Base-by-base conservation (phyloP, 2,329 filamentous ascomycete genomes). In the Colletotrichum salicis region DNA sequence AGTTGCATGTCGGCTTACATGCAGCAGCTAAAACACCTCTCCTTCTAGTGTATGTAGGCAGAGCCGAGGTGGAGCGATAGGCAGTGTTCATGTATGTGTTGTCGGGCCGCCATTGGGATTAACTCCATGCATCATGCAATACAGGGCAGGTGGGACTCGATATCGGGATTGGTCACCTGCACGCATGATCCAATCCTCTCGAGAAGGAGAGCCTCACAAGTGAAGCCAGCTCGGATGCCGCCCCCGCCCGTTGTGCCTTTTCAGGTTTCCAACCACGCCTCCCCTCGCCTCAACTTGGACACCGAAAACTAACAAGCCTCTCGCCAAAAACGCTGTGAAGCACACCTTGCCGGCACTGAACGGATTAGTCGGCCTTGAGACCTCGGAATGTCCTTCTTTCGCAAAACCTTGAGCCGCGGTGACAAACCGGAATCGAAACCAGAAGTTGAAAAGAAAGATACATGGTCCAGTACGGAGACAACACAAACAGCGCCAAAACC, bases 111-210 rank as follows among this genome's bases (percentile, higher is more conserved):
- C 24, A 31, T 66, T 57, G 62, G 67, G 27, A 35, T 35, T 33
- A 12, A 33, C 33, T 60, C 27, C 45, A 70, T 70, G 67, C 62
- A 66, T 51, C 55, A 66, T 66, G 67, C 67, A 60, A 27, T 54
- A 24, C 35, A 27, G 11, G 22, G n/a, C 33, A 15, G 11, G 56
- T 24, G 33, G 15, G 29, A 29, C 13, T 59, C 65, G 55, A 31
- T 57, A 24, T 22, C 51, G 27, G 61, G 59, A 57, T 33, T 35
- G 1, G 52, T 19, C 59, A 57, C 37, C 22, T 58, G 60, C 54
- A 59, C 41, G 31, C 37, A 4, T n/a, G 54, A 33, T 62, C 54
- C 24, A 45, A 29, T 10, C 10, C 12, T 68, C 29, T 64, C 48
- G 61, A 59, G 31, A n/a, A 33, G 24, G 7, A 54, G 67, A 58